These are phyloP conservation scores for Globisporangium nagaii DNA, from an alignment of 352 stramenopile genomes.

Conservation along the genomic window DNA sequence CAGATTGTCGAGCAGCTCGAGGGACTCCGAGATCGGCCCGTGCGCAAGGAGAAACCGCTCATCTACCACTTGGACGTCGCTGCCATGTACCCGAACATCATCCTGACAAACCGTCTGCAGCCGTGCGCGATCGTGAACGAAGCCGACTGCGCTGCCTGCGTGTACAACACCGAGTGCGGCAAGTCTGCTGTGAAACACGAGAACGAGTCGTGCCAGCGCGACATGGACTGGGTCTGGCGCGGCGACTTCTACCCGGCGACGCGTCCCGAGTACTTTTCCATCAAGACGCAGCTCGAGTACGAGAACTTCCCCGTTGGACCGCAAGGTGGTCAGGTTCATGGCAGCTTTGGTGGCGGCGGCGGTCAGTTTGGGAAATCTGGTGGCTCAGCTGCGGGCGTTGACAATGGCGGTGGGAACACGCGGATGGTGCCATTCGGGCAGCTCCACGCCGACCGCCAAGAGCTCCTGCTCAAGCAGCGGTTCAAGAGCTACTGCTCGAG, in stretches of 20 bases:
- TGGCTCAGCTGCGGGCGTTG: neutral
- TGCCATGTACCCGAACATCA: slow-evolving; percentile 99
- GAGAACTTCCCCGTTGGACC: slow-evolving; percentile 67
- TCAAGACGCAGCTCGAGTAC: slow-evolving; percentile 93
- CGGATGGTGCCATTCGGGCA: slow-evolving; percentile 55
- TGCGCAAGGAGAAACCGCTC: slow-evolving; percentile 88
- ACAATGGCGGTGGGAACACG: slow-evolving; percentile 5
- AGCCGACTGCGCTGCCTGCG: slow-evolving; percentile 94
- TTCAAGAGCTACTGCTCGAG: slow-evolving; percentile 95
- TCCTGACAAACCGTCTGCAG: slow-evolving; percentile 98
- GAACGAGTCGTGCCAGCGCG: slow-evolving; percentile 91
- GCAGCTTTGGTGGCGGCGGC: slow-evolving; percentile 6
- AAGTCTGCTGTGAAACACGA: slow-evolving; percentile 67
- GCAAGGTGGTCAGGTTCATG: neutral
- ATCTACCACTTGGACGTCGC: slow-evolving; percentile 99
- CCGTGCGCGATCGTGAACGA: slow-evolving; percentile 96
- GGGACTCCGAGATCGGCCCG: slow-evolving; percentile 91
- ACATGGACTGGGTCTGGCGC: slow-evolving; percentile 98
- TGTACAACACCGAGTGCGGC: slow-evolving; percentile 87
- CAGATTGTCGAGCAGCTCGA: slow-evolving; percentile 94
- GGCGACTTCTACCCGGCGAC: slow-evolving; percentile 95
- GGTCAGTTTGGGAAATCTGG: slow-evolving; percentile 9
- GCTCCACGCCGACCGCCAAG: slow-evolving; percentile 49
- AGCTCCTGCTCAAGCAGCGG: slow-evolving; percentile 66
- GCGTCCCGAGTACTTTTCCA: slow-evolving; percentile 93